These are phyloP conservation scores for Coniochaeta sp. DNA, from an alignment of 2,329 filamentous ascomycete species.

Conservation along the genomic window DNA sequence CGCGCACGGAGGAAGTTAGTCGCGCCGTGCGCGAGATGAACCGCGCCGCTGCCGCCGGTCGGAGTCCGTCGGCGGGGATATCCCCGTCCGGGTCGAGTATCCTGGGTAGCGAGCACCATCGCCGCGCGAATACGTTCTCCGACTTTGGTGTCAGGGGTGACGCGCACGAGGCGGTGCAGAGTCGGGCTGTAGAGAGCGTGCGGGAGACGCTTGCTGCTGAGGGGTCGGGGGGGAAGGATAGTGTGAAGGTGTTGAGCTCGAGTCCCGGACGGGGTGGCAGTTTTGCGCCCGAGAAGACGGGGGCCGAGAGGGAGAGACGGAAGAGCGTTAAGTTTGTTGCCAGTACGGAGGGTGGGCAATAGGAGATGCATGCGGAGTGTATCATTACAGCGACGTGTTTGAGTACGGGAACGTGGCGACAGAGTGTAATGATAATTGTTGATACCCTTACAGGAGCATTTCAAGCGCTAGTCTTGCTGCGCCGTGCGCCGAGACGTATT, in stretches of 20 bases:
- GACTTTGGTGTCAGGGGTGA: conserved; percentile 36
- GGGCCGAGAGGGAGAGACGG: conserved; percentile 43
- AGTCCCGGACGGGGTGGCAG: conserved; percentile 29
- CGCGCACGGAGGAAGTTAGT: conserved; percentile 44
- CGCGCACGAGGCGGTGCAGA: conserved; percentile 48
- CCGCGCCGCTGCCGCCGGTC: conserved; percentile 7
- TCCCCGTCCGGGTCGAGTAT: neutral
- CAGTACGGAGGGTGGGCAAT: neutral
- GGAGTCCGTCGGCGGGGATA: neutral
- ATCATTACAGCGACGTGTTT: neutral
- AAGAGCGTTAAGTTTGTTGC: conserved; percentile 57
- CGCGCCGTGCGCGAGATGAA: conserved; percentile 35
- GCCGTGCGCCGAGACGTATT: too few relatives aligned
- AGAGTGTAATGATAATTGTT: neutral
- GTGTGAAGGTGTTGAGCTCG: conserved; percentile 36
- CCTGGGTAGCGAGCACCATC: conserved; percentile 3
- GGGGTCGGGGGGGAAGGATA: conserved; percentile 9
- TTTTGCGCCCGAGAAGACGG: neutral
- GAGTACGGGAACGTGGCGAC: neutral
- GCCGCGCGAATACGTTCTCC: conserved; percentile 4
- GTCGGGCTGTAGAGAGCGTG: conserved; percentile 53
- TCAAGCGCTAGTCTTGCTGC: neutral
- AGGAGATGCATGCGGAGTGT: neutral
- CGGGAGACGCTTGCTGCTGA: conserved; percentile 40
- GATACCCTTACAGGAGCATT: neutral